These are phyloP conservation scores for Magnusiomyces fungicola DNA, from an alignment of 1,139 yeast species.

Conservation along the genomic window DNA sequence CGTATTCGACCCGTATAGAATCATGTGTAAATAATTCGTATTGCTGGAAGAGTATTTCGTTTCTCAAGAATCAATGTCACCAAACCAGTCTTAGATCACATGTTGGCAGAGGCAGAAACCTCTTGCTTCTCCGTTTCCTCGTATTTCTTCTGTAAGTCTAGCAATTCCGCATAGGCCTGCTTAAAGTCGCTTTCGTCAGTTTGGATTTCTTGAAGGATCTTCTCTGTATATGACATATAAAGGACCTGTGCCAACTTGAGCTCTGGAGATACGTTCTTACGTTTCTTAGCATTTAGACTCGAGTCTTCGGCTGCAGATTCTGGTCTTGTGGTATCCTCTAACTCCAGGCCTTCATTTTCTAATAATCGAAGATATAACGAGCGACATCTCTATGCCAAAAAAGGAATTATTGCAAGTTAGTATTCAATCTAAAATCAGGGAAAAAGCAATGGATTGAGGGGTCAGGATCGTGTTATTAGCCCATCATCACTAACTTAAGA, in stretches of 20 bases:
- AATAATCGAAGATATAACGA: slow-evolving; percentile 24
- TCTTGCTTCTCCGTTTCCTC: slow-evolving; percentile 2
- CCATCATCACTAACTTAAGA: too few relatives aligned
- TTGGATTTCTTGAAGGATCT: slow-evolving; percentile 22
- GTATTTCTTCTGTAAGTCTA: not conserved
- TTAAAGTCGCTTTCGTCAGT: slow-evolving; percentile 26
- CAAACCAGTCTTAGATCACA: too few relatives aligned
- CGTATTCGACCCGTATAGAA: too few relatives aligned
- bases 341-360: slow-evolving; percentile 23
- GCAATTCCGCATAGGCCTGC: slow-evolving; percentile 18
- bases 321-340: not conserved
- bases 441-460: too few relatives aligned
- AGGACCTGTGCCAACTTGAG: slow-evolving; percentile 27
- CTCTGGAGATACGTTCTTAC: slow-evolving; percentile 3
- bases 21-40: too few relatives aligned
- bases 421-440: too few relatives aligned
- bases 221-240: slow-evolving; percentile 27
- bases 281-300: not conserved
- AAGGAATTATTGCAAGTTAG: slow-evolving; percentile 9
- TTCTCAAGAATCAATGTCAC: too few relatives aligned
- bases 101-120: too few relatives aligned
- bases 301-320: not conserved
- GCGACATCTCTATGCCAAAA: slow-evolving; percentile 21
- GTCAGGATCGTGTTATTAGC: too few relatives aligned
- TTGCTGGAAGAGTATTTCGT: too few relatives aligned